Base-by-base conservation (phyloP, 2,329 filamentous ascomycete species). In the Immersiporthe knoxdaviesiana region DNA sequence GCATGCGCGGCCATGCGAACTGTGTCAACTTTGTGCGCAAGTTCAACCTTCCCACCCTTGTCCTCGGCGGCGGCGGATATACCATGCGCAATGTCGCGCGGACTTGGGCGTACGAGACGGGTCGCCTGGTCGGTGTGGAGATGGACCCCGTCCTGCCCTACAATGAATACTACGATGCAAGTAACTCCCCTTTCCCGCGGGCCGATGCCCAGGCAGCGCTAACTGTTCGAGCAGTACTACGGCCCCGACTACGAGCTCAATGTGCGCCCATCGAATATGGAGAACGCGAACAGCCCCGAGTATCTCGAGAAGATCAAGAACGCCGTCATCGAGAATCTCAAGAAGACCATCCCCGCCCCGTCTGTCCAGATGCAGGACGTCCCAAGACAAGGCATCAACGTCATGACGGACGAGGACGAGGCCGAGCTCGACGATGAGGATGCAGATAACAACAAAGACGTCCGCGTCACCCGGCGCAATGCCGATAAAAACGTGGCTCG, bases 81-180 rank as follows among this genome's bases (percentile, higher is more conserved):
- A 99, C 96, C 0, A 97, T 97, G 80, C 91, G 96, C 72, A 99
- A 99, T 74, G 96, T 99, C 14, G 95, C 96, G 24, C 92, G 96
- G 63, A 96, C 95, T 6, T 99, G 96, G 96, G 94, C 94, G 8
- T 97, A 95, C 78, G 96, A 99, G 81, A 99, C 96, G 1, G 95
- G 95, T 73, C 87, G 94, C 69, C 86, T 98, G 11, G 92, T 97
- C 27, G 92, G 92, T 37, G 89, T 94, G 70, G 87, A 92, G 39
- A 92, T 98, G 86, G 86, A 89, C 14, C 86, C 91, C 6, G 90
- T 92, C n/a, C 85, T 98, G 54, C 95, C 95, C 0, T 98, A 94
- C 80, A 98, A 97, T 72, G 95, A 98, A 82, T 98, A 98, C 80
- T 98, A 98, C 78, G 88, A 90, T 78, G 88, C 90, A 79, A 76